Conservation (phyloP, 1,284 basidiomycete species). For the Ustilago loliicola region DNA sequence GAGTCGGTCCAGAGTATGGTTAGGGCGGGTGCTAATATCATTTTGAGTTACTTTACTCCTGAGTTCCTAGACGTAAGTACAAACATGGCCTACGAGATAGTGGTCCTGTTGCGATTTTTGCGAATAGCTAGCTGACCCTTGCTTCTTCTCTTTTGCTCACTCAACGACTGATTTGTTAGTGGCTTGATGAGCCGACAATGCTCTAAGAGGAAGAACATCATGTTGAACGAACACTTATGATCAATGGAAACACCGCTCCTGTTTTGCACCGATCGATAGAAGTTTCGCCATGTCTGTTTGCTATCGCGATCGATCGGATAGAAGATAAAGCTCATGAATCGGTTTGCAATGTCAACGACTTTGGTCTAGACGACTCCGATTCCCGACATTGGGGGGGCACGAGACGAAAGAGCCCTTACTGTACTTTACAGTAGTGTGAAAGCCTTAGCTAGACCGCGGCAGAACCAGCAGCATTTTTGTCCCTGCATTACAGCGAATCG, state of each 20-base stretch:
- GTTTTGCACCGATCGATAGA: background rate
- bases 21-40: slow-evolving; percentile 89
- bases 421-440: background rate
- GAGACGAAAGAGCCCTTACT: no score
- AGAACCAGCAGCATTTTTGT: background rate
- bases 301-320: background rate
- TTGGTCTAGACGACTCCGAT: background rate
- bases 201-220: slow-evolving; percentile 4
- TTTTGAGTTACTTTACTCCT: slow-evolving; percentile 95
- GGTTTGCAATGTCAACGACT: background rate
- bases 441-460: background rate
- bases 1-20: slow-evolving; percentile 91
- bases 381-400: background rate
- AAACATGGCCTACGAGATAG: background rate
- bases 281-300: background rate
- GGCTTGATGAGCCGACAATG: slow-evolving; percentile 50
- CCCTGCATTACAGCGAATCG: background rate
- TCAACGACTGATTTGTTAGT: slow-evolving; percentile 18
- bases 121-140: background rate
- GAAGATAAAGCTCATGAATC: background rate
- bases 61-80: slow-evolving; percentile 75
- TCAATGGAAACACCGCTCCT: slow-evolving; percentile 1
- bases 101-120: background rate
- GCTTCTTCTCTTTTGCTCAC: background rate
- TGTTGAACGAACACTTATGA: background rate